phyloP scores from a whole-genome alignment of 345 rosid species.

The Fremontodendron californicum region DNA sequence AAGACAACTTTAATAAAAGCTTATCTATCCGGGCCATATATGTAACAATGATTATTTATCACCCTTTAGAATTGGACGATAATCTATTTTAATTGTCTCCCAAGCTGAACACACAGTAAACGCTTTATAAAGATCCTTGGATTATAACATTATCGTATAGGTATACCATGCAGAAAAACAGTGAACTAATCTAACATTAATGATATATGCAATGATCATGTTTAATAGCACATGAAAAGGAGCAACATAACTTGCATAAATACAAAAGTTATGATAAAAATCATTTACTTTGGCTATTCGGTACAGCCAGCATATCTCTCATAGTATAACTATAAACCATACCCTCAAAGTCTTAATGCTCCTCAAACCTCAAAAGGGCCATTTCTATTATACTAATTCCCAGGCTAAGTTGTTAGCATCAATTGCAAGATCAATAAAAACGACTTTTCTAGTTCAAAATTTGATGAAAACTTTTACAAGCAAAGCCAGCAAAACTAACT shows the following conservation, averaged over 20 bases:
- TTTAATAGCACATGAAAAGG: not conserved
- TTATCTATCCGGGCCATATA: not conserved
- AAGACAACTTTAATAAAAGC: not conserved
- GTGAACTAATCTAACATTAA: not conserved
- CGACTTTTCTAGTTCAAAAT: not conserved
- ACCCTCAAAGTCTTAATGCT: not conserved
- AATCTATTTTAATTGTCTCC: not conserved
- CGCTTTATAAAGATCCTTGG: no score
- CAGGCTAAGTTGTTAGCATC: not conserved
- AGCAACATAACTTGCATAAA: not conserved
- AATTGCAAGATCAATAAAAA: not conserved
- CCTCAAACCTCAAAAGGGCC: not conserved
- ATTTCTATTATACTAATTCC: not conserved
- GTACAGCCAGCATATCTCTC: not conserved
- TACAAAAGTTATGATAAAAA: not conserved
- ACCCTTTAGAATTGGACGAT: not conserved
- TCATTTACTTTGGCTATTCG: not conserved
- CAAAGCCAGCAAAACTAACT: constrained; percentile 1
- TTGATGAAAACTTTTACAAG: not conserved
- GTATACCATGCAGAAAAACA: no score
- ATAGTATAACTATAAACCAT: not conserved
- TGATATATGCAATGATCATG: not conserved
- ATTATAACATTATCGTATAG: no score
- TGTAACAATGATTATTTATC: not conserved
- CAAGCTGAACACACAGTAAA: not conserved